These are phyloP conservation scores for Fusarium poae DNA, from an alignment of 2,329 filamentous ascomycete genomes.

Conservation along the genomic window DNA sequence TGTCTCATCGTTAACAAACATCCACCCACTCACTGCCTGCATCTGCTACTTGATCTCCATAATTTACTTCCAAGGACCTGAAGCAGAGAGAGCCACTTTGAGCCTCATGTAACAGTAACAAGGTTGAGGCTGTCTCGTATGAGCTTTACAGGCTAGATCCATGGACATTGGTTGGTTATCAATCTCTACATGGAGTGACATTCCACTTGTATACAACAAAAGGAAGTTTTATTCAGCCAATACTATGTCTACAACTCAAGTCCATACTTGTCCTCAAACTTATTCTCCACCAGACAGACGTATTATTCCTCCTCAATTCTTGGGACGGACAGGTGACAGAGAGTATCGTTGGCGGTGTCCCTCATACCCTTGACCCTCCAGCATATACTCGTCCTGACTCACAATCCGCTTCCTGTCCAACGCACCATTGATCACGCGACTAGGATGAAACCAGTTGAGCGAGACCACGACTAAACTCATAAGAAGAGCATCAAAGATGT, in stretches of 20 bases:
- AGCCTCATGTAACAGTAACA: constrained; percentile 20
- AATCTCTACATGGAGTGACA: neutral
- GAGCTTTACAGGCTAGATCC: constrained; percentile 12
- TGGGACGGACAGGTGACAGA: constrained; percentile 30
- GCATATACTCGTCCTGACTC: constrained; percentile 45
- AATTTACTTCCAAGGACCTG: constrained; percentile 17
- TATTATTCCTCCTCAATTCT: constrained; percentile 2
- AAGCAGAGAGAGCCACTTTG: constrained; percentile 31
- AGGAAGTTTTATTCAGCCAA: constrained; percentile 14
- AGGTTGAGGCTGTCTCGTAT: constrained; percentile 17
- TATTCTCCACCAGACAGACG: neutral
- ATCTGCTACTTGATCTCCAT: constrained; percentile 18
- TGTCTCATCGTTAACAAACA: neutral
- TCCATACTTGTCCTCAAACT: constrained; percentile 7
- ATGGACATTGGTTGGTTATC: constrained; percentile 13
- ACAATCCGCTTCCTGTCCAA: constrained; percentile 38
- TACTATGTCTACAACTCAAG: neutral
- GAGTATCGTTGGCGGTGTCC: constrained; percentile 17
- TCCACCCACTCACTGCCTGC: too few relatives aligned
- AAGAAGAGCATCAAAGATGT: constrained; percentile 55
- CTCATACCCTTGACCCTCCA: constrained; percentile 42
- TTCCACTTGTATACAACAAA: constrained; percentile 26
- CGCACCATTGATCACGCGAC: constrained; percentile 44
- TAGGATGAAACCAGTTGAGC: constrained; percentile 49
- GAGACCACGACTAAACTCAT: constrained; percentile 51